A percentile compares a stretch with the other conserved stretches of the same genome.
These are phyloP conservation scores for Kodamaea arcana DNA, from an alignment of 1,139 yeast genomes.

Conservation along the genomic window DNA sequence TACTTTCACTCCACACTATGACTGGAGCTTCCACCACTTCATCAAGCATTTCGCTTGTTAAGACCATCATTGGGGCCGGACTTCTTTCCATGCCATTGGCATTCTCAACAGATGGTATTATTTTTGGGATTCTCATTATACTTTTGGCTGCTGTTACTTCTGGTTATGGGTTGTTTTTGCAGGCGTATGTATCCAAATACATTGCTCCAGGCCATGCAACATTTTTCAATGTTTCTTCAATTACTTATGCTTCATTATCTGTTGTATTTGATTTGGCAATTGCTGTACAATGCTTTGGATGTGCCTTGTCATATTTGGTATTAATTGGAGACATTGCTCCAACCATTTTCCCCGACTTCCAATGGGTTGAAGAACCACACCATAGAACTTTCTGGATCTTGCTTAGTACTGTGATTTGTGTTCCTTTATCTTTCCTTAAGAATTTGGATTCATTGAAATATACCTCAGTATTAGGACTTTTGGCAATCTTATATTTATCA, in stretches of 20 bases:
- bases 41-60: conserved; percentile 56
- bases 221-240: conserved; percentile 76
- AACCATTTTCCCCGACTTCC: conserved; percentile 23
- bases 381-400: conserved; percentile 37
- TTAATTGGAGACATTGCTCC: conserved; percentile 48
- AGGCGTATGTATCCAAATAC: conserved; percentile 68
- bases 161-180: conserved; percentile 74
- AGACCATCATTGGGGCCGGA: conserved; percentile 87
- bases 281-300: conserved; percentile 71
- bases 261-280: conserved; percentile 84
- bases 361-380: conserved; percentile 14
- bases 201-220: conserved; percentile 75
- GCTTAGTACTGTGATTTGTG: conserved; percentile 30
- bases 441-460: conserved; percentile 45
- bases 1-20: no score
- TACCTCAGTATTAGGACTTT: conserved; percentile 40
- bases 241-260: conserved; percentile 81
- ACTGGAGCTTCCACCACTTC: conserved; percentile 28
- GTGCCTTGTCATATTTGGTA: conserved; percentile 44
- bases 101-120: conserved; percentile 76
- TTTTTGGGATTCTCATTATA: conserved; percentile 63
- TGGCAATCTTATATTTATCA: conserved; percentile 38
- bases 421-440: conserved; percentile 41
- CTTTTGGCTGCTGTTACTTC: conserved; percentile 74
- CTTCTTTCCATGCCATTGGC: conserved; percentile 91